Evolutionary conservation across 768 basidiomycete species (phyloP), one percentile per base, ranked within the genome.

Genomic region (Rhodotorula sphaerocarpa): DNA sequence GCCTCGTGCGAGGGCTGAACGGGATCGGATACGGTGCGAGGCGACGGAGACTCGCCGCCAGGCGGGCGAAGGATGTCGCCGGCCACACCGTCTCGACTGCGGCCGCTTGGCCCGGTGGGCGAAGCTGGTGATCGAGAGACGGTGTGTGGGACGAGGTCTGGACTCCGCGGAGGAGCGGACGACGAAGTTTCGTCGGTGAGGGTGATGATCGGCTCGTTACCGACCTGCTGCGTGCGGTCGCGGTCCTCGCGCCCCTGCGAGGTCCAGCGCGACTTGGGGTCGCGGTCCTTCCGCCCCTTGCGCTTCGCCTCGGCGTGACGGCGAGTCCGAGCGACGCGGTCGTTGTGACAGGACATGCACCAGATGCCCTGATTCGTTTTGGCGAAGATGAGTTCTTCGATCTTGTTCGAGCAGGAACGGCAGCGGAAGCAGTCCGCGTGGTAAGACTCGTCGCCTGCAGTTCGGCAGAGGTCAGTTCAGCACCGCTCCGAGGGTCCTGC

Each of bases 381-480:
- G 61, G 95, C 95, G 67, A 96, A 99, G 59, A 97, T 90, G 55
- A 97, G 83, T 75, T 99, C 95, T 76, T 97, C 92, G 67, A 99
- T 99, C 60, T 90, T 82, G 73, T 87, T 86, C 75, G 83, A 84
- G 79, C 95, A 99, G 55, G 90, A 86, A 72, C 89, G 86, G 79
- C 95, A 99, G 70, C 93, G 92, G 80, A 99, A 99, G 78, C 95
- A 99, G 67, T 91, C 87, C 9, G 95, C 92, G 74, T 97, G 95
- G 71, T 97, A 99, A 0, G 90, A 90, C 74, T 97, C 95, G 76
- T 99, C 91, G 63, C 90, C 74, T 70, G 50, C 12, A 30, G 1
- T 1, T 33, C 2, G 3, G 34, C 3, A 3, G 12, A 31, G 33
- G 28, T 25, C 25, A 33, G 42, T n/a, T 23, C 33, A 6, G 55